Conservation (phyloP, 495 filamentous ascomycete genomes). For the Daldinia decipiens region DNA sequence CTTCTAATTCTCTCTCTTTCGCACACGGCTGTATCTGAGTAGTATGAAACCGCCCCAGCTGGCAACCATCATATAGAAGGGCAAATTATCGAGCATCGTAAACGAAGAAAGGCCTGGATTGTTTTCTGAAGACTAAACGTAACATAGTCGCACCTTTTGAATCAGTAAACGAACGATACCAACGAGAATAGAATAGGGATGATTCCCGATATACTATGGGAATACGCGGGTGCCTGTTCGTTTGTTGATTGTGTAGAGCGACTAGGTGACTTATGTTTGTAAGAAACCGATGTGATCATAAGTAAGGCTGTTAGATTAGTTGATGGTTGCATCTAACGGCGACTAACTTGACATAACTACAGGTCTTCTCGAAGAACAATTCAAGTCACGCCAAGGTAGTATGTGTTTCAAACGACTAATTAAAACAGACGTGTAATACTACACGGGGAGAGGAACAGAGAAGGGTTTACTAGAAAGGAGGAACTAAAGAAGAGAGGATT, state of each 20-base stretch:
- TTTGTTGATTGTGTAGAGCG: slow-evolving; percentile 6
- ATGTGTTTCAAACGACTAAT: no score
- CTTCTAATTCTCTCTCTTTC: slow-evolving; percentile 35
- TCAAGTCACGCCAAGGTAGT: no score
- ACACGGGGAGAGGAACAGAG: no score
- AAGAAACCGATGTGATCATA: not conserved
- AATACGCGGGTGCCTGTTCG: not conserved
- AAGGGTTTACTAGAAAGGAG: no score
- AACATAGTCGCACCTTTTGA: slow-evolving; percentile 24
- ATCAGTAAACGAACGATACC: slow-evolving; percentile 42
- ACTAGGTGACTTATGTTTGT: not conserved
- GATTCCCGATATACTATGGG: slow-evolving; percentile 18
- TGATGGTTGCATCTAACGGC: not conserved
- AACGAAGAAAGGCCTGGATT: slow-evolving; percentile 26
- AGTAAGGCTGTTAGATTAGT: not conserved
- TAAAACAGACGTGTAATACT: no score
- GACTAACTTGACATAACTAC: not conserved
- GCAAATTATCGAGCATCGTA: slow-evolving; percentile 31
- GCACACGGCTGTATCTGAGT: slow-evolving; percentile 36
- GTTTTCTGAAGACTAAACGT: slow-evolving; percentile 25
- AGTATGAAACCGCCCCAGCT: slow-evolving; percentile 19
- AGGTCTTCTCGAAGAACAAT: no score
- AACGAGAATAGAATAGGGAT: slow-evolving; percentile 36
- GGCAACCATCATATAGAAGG: slow-evolving; percentile 36
- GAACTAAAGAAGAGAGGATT: no score